Evolutionary conservation across 2,329 filamentous ascomycete species (phyloP), one percentile per base, ranked within the genome.

Genomic region (Canariomyces notabilis): DNA sequence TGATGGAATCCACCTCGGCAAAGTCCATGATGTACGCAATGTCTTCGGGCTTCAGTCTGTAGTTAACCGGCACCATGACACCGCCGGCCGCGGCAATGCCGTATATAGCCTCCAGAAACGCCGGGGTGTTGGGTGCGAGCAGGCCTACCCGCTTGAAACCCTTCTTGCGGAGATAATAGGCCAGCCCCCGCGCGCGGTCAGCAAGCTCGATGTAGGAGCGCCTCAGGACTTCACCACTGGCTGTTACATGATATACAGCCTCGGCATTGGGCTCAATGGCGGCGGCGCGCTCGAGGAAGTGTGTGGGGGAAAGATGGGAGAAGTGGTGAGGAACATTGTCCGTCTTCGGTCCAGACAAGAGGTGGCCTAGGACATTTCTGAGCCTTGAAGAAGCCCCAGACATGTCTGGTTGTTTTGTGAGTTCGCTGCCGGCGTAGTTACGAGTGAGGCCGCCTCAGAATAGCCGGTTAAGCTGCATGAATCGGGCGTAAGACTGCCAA

Each of bases 11-110:
- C 0, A 87, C 90, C 47, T 95, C 87, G 6, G 85, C 81, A 68
- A 90, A 91, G 33, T 83, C 79, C 60, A 98, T 88, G 50, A 97
- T 95, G 65, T 97, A 98, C 16, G 78, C 73, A 48, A 98, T 84
- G 60, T 98, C 93, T 51, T 90, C 87, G 29, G 78, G 72, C 64
- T 93, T 93, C 37, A 96, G 70, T 51, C 74, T 63, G 58, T 77
- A 77, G 59, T 81, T 81, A 21, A 66, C 76, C 2, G 77, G 76
- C 43, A 95, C 85, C 51, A 89, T 81, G 19, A 94, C 79, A 6
- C 76, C 87, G 1, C 89, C 89, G 0, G 87, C 87, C 1, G 87
- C 90, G 1, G 83, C 83, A 56, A 96, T 85, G 2, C 87, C 93
- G 61, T 88, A 98, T 51, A 95, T 87, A 6, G 82, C 79, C 68